Evolutionary conservation across 306 rosid genomes (phyloP).

Genomic region (Coriaria nepalensis): DNA sequence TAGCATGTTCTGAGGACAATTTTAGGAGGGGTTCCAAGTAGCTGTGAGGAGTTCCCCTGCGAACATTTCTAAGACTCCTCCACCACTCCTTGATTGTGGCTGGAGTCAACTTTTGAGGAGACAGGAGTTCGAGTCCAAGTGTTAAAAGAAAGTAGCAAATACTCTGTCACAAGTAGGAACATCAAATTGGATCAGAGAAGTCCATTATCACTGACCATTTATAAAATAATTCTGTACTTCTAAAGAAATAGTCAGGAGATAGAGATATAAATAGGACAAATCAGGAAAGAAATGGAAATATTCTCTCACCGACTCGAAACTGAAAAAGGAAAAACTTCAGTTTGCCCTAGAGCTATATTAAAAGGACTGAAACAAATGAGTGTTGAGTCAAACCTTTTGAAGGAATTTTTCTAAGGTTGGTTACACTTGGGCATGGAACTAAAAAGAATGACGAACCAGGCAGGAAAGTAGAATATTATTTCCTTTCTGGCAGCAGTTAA

Average conservation of each 20-base stretch:
- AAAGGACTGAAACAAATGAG: no score
- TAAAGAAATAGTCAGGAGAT: no score
- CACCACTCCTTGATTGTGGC: slow-evolving; percentile 45
- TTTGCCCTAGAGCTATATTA: no score
- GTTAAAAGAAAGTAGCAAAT: slow-evolving; percentile 61
- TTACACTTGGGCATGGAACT: no score
- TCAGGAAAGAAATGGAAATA: no score
- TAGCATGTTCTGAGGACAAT: slow-evolving; percentile 29
- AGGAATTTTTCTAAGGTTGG: no score
- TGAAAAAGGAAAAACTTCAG: slow-evolving; percentile 9
- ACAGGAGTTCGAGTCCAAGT: slow-evolving; percentile 57
- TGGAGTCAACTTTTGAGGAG: slow-evolving; percentile 43
- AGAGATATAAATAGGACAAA: no score
- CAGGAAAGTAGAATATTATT: no score
- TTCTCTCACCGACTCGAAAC: no score
- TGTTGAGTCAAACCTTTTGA: no score
- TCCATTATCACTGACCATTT: not conserved
- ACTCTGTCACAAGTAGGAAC: slow-evolving; percentile 45
- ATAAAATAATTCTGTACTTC: not conserved
- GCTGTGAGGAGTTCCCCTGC: slow-evolving; percentile 24
- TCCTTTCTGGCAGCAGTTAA: no score
- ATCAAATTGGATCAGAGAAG: slow-evolving; percentile 19
- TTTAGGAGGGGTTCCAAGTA: slow-evolving; percentile 56
- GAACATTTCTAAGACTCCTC: slow-evolving; percentile 22
- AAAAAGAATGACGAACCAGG: no score